Evolutionary conservation across 202 grass and related monocot species (phyloP), one percentile per base, ranked within the genome.

Genomic region (Schoenoplectus tabernaemontani): DNA sequence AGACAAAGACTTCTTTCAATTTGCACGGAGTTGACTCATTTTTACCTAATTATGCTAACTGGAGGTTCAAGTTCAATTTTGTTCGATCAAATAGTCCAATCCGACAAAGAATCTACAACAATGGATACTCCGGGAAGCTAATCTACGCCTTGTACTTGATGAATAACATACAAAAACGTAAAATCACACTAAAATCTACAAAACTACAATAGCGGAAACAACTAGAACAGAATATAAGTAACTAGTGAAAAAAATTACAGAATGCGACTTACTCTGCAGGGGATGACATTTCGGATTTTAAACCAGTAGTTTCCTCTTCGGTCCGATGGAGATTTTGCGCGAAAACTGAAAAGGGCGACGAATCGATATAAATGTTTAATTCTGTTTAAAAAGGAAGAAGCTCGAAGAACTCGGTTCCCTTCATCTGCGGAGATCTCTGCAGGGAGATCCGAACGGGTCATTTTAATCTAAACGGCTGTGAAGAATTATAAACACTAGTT

Each of bases 231-330:
- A 71, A 51, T 8, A n/a, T n/a, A n/a, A 9, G 4, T 33, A 19
- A 32, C 9, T n/a, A 33, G 1, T n/a, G 24, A 32, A 9, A 63
- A 34, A 68, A 68, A 37, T 37, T 19, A 42, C 15, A 69, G n/a
- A 74, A 46, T 13, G 57, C 38, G 13, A 86, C 92, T 92, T 78
- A 96, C 89, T 92, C 92, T 42, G 46, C 89, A 13, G 92, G 92
- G 19, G 92, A 88, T 57, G 89, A 90, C 92, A 96, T 96, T 46
- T 63, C 73, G 62, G 57, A 71, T 19, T 64, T 48, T 19, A 56
- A 76, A 56, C 61, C 53, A 4, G 42, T 19, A 59, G 36, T 76
- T 56, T 26, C 3, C 23, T 20, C 37, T 64, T 59, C 77, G 42
- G 30, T 61, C 48, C 41, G 13, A 13, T 30, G 9, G 48, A 32